These are phyloP conservation scores for Lactarius hatsudake DNA, from an alignment of 768 basidiomycete genomes.

Conservation along the genomic window DNA sequence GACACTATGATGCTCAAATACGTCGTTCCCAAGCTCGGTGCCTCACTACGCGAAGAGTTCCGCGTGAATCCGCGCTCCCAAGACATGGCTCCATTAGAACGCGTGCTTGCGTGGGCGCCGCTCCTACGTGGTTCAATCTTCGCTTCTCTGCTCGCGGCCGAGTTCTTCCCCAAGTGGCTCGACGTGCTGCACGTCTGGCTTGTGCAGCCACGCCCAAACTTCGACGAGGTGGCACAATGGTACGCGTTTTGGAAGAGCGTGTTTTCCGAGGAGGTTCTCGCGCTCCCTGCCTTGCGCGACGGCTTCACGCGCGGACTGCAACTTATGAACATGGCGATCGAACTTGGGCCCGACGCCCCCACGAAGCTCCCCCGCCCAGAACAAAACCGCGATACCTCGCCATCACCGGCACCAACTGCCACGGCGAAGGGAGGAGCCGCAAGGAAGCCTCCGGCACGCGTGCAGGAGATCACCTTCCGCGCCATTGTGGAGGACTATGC, in stretches of 20 bases:
- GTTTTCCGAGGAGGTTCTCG: constrained; percentile 71
- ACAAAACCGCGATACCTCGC: constrained; percentile 43
- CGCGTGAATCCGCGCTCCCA: constrained; percentile 88
- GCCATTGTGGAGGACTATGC: constrained; percentile 91
- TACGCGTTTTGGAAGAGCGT: constrained; percentile 82
- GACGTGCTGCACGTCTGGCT: constrained; percentile 92
- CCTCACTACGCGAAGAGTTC: constrained; percentile 79
- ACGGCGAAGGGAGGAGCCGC: constrained; percentile 37
- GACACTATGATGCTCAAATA: constrained; percentile 88
- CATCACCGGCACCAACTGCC: constrained; percentile 31
- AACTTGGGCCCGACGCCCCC: constrained; percentile 76
- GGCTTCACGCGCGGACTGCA: constrained; percentile 90
- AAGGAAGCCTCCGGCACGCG: constrained; percentile 46
- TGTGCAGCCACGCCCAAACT: constrained; percentile 80
- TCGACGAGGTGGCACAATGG: constrained; percentile 93
- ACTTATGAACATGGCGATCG: constrained; percentile 92
- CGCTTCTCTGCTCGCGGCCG: constrained; percentile 79
- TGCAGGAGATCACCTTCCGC: constrained; percentile 88
- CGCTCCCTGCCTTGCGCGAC: constrained; percentile 59
- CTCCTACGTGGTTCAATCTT: constrained; percentile 76
- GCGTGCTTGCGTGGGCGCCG: constrained; percentile 72
- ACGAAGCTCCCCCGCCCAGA: constrained; percentile 67
- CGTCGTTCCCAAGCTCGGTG: constrained; percentile 87
- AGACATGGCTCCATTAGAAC: constrained; percentile 76
- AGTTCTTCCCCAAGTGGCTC: constrained; percentile 98